Evolutionary conservation across 768 basidiomycete species (phyloP).

Genomic region (Melanogaster broomeanus): DNA sequence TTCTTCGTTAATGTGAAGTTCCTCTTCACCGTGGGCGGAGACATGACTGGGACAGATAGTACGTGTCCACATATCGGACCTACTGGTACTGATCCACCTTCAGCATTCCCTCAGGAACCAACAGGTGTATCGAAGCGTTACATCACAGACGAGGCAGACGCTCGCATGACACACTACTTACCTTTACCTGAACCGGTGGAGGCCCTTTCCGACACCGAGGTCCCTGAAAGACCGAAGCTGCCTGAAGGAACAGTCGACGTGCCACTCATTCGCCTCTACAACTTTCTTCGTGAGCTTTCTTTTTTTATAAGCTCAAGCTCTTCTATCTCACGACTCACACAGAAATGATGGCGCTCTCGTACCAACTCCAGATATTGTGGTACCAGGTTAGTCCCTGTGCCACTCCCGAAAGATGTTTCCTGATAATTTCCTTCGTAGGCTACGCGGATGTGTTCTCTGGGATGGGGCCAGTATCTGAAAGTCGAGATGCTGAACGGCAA

Average conservation of each 20-base stretch:
- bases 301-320: not conserved
- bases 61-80: not conserved
- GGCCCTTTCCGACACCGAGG: slow-evolving; percentile 41
- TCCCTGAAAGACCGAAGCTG: slow-evolving; percentile 49
- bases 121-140: slow-evolving; percentile 61
- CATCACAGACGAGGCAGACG: slow-evolving; percentile 73
- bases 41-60: slow-evolving; percentile 74
- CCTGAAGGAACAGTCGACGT: slow-evolving; percentile 70
- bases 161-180: slow-evolving; percentile 64
- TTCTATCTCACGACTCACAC: not conserved
- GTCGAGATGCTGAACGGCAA: slow-evolving; percentile 71
- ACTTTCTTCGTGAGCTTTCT: slow-evolving; percentile 76
- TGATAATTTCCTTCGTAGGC: slow-evolving; percentile 42
- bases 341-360: slow-evolving; percentile 93
- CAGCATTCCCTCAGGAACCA: slow-evolving; percentile 77
- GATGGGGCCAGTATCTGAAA: slow-evolving; percentile 79
- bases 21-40: slow-evolving; percentile 70
- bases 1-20: slow-evolving; percentile 83
- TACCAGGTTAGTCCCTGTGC: slow-evolving; percentile 52
- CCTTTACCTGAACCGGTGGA: slow-evolving; percentile 44
- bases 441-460: slow-evolving; percentile 74
- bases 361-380: slow-evolving; percentile 89
- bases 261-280: slow-evolving; percentile 83
- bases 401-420: not conserved
- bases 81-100: not conserved